Base-by-base conservation (phyloP, 371 early-diverging fungal genomes). In the Rhizopus microsporus region DNA sequence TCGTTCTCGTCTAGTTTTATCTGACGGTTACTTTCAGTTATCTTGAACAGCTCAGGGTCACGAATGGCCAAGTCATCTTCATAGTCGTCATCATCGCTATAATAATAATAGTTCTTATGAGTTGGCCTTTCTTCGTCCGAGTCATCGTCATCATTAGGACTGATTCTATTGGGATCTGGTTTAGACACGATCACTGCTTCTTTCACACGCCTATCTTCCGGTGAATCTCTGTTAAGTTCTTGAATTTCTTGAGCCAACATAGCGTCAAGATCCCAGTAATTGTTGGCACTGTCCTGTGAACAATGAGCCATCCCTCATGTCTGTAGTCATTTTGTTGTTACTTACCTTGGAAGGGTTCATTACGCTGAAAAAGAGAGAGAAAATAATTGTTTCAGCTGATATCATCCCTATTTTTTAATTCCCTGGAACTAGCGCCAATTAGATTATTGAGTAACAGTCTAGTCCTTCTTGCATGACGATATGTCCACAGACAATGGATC, bases 21-120 rank as follows among this genome's bases (percentile, higher is more conserved):
- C 34, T 77, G 59, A 46, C 79, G 55, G 67, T 84, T 68, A 45
- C 74, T 52, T 61, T 82, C 70, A 31, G 81, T 65, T 58, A 75
- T 70, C 57, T 60, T 59, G 54, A 65, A 80, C 8, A 84, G 58
- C 40, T 76, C 72, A 16, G 83, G 78, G 45, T 82, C 82, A n/a
- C 77, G 72, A 39, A 81, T 67, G 4, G 71, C 65, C 32, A 75
- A 58, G 47, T 79, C 68, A 17, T 75, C 77, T 32, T 75, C 79
- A 37, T 69, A 77, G 30, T 79, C 78, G n/a, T 81, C 81, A 15
- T 73, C 71, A 15, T 75, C 74, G 30, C 63, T 59, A 29, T 56
- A 54, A 38, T 74, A 69, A 13, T 57, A 57, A 13, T 50, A 50
- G 34, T 53, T 64, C 16, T 35, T 42, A 29, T 31, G 47, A 43